Base-by-base conservation (phyloP, 2,329 filamentous ascomycete genomes). In the Fusarium subglutinans region DNA sequence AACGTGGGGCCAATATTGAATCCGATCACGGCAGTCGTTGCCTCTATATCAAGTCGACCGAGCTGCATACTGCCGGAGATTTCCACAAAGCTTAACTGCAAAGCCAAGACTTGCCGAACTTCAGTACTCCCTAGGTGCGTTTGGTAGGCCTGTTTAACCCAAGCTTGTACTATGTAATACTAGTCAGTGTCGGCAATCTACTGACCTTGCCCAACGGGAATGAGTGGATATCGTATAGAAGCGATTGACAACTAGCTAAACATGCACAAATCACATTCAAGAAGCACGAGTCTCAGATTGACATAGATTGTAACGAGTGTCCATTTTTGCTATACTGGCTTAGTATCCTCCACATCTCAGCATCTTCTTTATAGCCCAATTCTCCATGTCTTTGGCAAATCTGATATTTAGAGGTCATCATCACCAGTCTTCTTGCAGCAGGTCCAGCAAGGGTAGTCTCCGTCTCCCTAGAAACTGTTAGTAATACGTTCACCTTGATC, bases 361-460 rank as follows among this genome's bases (percentile, higher is more conserved):
- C 0, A 0, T 15, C 3, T n/a, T 38, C 0, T 15, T 3, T 2
- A 2, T 8, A 30, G 3, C 11, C 15, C 5, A 18, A 1, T 3
- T 8, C 0, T 15, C 14, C 13, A 3, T 3, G 7, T 8, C 18
- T 2, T 13, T 37, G 11, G 2, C 14, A 6, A 5, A 1, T 8
- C 5, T 12, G 17, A 28, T 8, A 40, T 38, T 26, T 38, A 57
- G 8, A 74, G 51, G 5, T 72, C 45, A 1, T 51, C 28, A 8
- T 53, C 20, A 0, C 22, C 28, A 11, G 44, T 24, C 1, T 22
- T 14, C 45, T 56, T 63, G 43, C 72, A 74, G 43, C 72, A 74
- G 10, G 63, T 72, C 72, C 72, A 74, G 64, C 72, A 74, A 13
- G 43, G 33, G 7, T 38, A 28, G 6, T 38, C 41, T 4, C 2